These are phyloP conservation scores for Aegilops tauschii DNA, from an alignment of 176 grass and related monocot species.

Conservation along the genomic window DNA sequence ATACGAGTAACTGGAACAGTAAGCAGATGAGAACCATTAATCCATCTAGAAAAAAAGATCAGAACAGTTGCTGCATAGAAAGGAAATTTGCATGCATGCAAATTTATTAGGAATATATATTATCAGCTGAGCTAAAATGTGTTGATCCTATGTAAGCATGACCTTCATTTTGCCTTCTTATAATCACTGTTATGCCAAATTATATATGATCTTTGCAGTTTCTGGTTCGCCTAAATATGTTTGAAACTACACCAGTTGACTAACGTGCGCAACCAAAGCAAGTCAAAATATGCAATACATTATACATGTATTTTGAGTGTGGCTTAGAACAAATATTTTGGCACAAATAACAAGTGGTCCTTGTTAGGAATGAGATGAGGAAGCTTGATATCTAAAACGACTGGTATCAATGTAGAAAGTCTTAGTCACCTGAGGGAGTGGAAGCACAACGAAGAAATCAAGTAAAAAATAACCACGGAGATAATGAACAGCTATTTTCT, in stretches of 20 bases:
- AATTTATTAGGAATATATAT: neutral
- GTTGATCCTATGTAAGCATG: neutral
- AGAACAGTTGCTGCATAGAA: neutral
- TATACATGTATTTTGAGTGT: neutral
- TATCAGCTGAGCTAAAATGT: neutral
- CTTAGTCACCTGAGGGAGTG: conserved; percentile 80
- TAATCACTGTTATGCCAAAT: neutral
- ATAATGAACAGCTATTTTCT: conserved; percentile 85
- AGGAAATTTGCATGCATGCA: neutral
- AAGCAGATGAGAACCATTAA: neutral
- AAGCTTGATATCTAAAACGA: conserved; percentile 13
- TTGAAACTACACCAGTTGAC: neutral
- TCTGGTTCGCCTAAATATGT: conserved; percentile 10
- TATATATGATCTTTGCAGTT: neutral
- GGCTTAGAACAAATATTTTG: neutral
- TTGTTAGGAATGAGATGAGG: neutral
- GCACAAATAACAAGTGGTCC: neutral
- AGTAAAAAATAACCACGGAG: conserved; percentile 76
- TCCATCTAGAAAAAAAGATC: neutral
- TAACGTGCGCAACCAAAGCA: neutral
- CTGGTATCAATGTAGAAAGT: neutral
- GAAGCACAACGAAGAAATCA: conserved; percentile 86
- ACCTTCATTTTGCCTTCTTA: neutral
- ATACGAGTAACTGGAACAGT: neutral
- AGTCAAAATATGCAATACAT: neutral